phyloP scores from a whole-genome alignment of 805 yeast species.

The Candida sithepensis region DNA sequence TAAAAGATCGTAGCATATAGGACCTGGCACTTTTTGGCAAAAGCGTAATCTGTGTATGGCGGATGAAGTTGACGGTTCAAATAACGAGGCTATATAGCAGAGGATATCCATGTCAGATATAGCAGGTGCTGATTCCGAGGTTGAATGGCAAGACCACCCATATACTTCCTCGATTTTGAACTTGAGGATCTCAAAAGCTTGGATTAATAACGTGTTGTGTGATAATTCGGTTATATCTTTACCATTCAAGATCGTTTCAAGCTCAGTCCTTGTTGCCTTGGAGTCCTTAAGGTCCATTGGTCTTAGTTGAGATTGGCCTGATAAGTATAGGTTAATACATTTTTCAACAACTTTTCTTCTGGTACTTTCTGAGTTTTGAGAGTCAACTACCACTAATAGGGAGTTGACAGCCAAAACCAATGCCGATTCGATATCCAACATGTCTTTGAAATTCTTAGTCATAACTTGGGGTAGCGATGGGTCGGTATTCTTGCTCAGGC shows the following conservation, averaged over 20 bases:
- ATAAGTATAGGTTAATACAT: not conserved
- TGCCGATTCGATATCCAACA: slow-evolving; percentile 25
- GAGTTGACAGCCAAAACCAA: slow-evolving; percentile 21
- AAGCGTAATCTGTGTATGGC: slow-evolving; percentile 17
- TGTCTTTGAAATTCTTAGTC: slow-evolving; percentile 3
- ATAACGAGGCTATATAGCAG: slow-evolving; percentile 27
- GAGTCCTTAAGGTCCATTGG: slow-evolving; percentile 2
- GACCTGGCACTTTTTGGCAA: slow-evolving; percentile 19
- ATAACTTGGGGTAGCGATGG: not conserved
- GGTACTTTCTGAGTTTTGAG: not conserved
- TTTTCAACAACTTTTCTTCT: not conserved
- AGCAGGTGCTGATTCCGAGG: not conserved
- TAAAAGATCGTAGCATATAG: slow-evolving; percentile 28
- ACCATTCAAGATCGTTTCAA: not conserved
- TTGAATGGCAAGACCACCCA: slow-evolving; percentile 16
- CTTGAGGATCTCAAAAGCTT: slow-evolving; percentile 18
- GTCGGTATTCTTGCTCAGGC: not conserved
- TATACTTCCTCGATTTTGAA: slow-evolving; percentile 18
- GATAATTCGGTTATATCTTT: not conserved
- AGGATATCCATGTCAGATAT: slow-evolving; percentile 20
- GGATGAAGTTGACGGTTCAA: slow-evolving; percentile 18
- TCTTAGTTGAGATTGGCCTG: not conserved
- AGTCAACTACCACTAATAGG: slow-evolving; percentile 8
- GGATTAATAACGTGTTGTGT: slow-evolving; percentile 1
- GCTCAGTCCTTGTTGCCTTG: not conserved